These are phyloP conservation scores for Fusarium napiforme DNA, from an alignment of 2,329 filamentous ascomycete genomes.

Conservation along the genomic window DNA sequence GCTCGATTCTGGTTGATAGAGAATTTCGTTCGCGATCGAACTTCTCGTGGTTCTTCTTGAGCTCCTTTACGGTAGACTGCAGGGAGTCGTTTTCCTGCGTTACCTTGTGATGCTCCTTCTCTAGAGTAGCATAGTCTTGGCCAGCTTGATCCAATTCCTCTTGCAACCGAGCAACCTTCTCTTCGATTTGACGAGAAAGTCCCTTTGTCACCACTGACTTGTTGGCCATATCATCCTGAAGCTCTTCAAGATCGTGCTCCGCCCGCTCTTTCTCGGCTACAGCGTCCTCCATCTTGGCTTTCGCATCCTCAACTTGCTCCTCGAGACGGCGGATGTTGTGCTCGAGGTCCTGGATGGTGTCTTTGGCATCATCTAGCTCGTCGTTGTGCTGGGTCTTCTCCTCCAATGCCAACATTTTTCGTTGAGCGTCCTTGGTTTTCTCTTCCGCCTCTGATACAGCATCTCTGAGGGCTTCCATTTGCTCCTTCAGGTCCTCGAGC, in stretches of 20 bases:
- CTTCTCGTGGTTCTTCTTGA: conserved; percentile 49
- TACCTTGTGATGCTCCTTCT: conserved; percentile 61
- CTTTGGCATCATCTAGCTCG: conserved; percentile 65
- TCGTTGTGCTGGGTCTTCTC: conserved; percentile 63
- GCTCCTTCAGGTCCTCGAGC: conserved; percentile 72
- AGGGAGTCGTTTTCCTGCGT: conserved; percentile 60
- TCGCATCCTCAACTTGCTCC: conserved; percentile 64
- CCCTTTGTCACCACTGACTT: conserved; percentile 82
- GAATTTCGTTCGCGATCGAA: conserved; percentile 47
- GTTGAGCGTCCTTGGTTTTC: conserved; percentile 66
- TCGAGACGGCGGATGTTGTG: conserved; percentile 64
- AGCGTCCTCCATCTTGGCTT: conserved; percentile 65
- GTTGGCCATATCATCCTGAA: conserved; percentile 82
- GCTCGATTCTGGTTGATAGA: conserved; percentile 62
- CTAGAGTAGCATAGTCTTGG: conserved; percentile 61
- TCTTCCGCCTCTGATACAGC: conserved; percentile 65
- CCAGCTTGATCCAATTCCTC: conserved; percentile 68
- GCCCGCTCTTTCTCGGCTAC: conserved; percentile 65
- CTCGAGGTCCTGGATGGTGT: conserved; percentile 69
- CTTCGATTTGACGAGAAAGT: conserved; percentile 78
- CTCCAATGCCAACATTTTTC: conserved; percentile 65
- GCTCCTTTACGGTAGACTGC: conserved; percentile 56
- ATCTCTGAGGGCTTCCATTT: conserved; percentile 68
- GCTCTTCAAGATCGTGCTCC: conserved; percentile 69
- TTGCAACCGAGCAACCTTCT: conserved; percentile 74